A percentile compares a stretch with the other conserved stretches of the same genome.
phyloP scores from a whole-genome alignment of 148 eudicot species.

The Spergularia marina region DNA sequence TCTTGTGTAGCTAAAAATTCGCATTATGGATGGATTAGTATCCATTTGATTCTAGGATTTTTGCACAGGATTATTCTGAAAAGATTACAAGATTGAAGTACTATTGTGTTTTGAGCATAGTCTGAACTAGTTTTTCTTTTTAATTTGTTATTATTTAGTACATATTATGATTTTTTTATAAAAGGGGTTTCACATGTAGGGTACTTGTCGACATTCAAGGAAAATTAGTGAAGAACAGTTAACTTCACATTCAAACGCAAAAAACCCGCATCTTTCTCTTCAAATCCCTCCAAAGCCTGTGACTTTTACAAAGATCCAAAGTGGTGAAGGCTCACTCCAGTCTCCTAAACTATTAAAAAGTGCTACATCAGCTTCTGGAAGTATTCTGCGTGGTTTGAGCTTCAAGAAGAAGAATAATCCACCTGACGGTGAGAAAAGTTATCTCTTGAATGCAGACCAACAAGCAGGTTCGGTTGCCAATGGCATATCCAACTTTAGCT shows the following conservation, averaged over 20 bases:
- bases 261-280: slow-evolving; percentile 56
- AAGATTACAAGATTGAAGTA: background rate
- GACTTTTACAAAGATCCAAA: slow-evolving; percentile 42
- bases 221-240: slow-evolving; percentile 30
- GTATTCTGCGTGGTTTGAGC: slow-evolving; percentile 71
- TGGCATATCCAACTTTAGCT: slow-evolving; percentile 29
- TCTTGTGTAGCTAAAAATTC: background rate
- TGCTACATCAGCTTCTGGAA: slow-evolving; percentile 48
- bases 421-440: slow-evolving; percentile 59
- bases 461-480: slow-evolving; percentile 40
- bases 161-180: background rate
- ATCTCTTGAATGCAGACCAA: slow-evolving; percentile 46
- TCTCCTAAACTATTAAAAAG: slow-evolving; percentile 38
- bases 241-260: slow-evolving; percentile 37
- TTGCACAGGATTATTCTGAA: background rate
- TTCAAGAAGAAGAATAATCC: slow-evolving; percentile 53
- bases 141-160: background rate
- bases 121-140: background rate
- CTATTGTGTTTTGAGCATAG: background rate
- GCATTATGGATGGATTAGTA: background rate
- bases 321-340: slow-evolving; percentile 42
- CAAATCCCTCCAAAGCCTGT: slow-evolving; percentile 65
- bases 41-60: background rate
- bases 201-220: slow-evolving; percentile 21
- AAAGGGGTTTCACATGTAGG: slow-evolving; percentile 40